Evolutionary conservation across 805 yeast genomes (phyloP).

Genomic region (Ogataea nonfermentans): DNA sequence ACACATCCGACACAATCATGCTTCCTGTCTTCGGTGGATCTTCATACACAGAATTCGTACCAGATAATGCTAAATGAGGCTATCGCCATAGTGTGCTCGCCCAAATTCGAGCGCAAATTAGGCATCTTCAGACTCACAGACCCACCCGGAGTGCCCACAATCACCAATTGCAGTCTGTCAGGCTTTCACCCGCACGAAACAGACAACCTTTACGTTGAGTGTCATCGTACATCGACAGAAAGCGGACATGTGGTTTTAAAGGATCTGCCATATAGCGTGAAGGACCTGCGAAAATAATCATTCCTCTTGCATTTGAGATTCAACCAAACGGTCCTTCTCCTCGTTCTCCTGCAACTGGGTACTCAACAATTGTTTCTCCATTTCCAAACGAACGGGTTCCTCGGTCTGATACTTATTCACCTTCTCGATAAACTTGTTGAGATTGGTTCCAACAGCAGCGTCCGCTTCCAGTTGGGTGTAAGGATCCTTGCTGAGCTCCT

Average conservation of each 20-base stretch:
- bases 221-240: conserved; percentile 33
- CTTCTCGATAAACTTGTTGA: conserved; percentile 60
- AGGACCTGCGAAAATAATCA: conserved; percentile 43
- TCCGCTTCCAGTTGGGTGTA: conserved; percentile 86
- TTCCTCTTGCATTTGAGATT: conserved; percentile 26
- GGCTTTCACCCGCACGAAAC: conserved; percentile 67
- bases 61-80: conserved; percentile 71
- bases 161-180: conserved; percentile 46
- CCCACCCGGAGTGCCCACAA: conserved; percentile 59
- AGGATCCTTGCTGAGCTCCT: conserved; percentile 71
- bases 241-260: conserved; percentile 51
- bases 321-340: conserved; percentile 30
- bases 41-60: conserved; percentile 67
- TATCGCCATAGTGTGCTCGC: conserved; percentile 65
- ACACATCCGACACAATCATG: conserved; percentile 76
- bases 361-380: conserved; percentile 38
- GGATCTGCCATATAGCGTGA: conserved; percentile 46
- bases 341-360: conserved; percentile 32
- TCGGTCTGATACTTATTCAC: conserved; percentile 57
- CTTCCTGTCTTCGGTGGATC: conserved; percentile 61
- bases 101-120: conserved; percentile 43
- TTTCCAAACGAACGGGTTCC: conserved; percentile 45
- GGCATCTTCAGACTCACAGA: conserved; percentile 63
- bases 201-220: conserved; percentile 45
- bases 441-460: conserved; percentile 82